These are phyloP conservation scores for Collybia nuda DNA, from an alignment of 768 basidiomycete genomes.

Conservation along the genomic window DNA sequence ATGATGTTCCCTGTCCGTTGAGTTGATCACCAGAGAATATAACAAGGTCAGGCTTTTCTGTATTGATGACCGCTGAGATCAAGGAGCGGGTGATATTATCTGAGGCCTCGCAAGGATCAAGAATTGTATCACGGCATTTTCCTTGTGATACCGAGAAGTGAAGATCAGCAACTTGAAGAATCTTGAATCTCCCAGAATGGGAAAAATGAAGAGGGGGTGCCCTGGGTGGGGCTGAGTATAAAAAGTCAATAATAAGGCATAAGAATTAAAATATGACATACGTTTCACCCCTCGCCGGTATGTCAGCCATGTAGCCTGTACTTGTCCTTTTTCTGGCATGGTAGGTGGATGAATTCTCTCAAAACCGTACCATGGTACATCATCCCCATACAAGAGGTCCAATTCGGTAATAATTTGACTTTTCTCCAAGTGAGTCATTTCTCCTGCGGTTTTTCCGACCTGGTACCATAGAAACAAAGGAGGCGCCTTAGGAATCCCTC, in stretches of 20 bases:
- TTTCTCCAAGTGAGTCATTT: constrained; percentile 60
- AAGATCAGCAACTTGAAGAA: constrained; percentile 90
- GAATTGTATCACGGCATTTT: constrained; percentile 70
- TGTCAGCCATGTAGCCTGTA: constrained; percentile 62
- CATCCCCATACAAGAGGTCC: constrained; percentile 88
- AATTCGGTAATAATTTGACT: constrained; percentile 81
- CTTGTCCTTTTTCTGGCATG: constrained; percentile 37
- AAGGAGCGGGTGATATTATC: constrained; percentile 82
- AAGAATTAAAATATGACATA: constrained; percentile 29
- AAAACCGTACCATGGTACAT: constrained; percentile 85
- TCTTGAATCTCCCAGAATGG: constrained; percentile 80
- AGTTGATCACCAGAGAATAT: constrained; percentile 94
- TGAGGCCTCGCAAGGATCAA: constrained; percentile 56
- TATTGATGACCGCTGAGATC: constrained; percentile 66
- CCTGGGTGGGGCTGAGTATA: constrained; percentile 55
- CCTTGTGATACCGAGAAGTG: constrained; percentile 88
- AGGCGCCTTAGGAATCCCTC: constrained; percentile 56
- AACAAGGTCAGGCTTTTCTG: constrained; percentile 87
- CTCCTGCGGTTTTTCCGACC: constrained; percentile 58
- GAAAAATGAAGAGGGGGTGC: constrained; percentile 85
- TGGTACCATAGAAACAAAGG: constrained; percentile 81
- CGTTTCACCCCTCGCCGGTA: constrained; percentile 75
- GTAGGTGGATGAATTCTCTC: constrained; percentile 66
- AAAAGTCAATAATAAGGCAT: constrained; percentile 5
- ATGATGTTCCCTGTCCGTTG: constrained; percentile 87